A percentile compares a stretch with the other conserved stretches of the same genome.
These are phyloP conservation scores for Fusarium subtropicale DNA, from an alignment of 2,329 filamentous ascomycete genomes.

Conservation along the genomic window DNA sequence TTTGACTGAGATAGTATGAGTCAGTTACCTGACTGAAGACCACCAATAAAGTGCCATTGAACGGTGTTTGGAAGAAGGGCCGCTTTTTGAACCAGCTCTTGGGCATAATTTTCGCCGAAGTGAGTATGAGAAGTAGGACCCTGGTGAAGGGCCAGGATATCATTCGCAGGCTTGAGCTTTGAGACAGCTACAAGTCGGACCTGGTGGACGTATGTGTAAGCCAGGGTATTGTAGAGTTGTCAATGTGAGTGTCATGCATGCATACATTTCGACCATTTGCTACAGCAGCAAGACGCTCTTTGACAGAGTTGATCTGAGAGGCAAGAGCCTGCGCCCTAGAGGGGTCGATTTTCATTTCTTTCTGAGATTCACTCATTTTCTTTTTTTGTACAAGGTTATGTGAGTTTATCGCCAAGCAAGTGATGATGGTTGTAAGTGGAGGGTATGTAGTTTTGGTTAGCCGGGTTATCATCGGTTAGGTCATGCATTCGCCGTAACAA, in stretches of 20 bases:
- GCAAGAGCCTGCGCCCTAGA: constrained; percentile 71
- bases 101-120: constrained; percentile 97
- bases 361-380: constrained; percentile 57
- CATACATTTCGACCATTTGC: constrained; percentile 67
- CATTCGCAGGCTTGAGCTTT: constrained; percentile 92
- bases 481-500: constrained; percentile 3
- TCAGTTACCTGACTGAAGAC: constrained; percentile 76
- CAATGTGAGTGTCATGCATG: constrained; percentile 11
- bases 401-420: background rate
- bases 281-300: constrained; percentile 66
- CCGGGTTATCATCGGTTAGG: constrained; percentile 53
- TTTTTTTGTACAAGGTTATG: background rate
- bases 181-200: constrained; percentile 93
- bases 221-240: constrained; percentile 2
- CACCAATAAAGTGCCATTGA: constrained; percentile 97
- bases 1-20: background rate
- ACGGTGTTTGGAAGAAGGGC: constrained; percentile 80
- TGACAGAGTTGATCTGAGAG: constrained; percentile 71
- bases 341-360: constrained; percentile 71
- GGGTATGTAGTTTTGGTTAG: constrained; percentile 27
- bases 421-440: constrained; percentile 45
- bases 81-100: constrained; percentile 90
- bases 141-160: constrained; percentile 86
- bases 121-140: constrained; percentile 71
- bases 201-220: constrained; percentile 55